Percentiles rank a stretch among this genome's conserved stretches.
Evolutionary conservation across 805 yeast species (phyloP).

Genomic region (Ogataea angusta): DNA sequence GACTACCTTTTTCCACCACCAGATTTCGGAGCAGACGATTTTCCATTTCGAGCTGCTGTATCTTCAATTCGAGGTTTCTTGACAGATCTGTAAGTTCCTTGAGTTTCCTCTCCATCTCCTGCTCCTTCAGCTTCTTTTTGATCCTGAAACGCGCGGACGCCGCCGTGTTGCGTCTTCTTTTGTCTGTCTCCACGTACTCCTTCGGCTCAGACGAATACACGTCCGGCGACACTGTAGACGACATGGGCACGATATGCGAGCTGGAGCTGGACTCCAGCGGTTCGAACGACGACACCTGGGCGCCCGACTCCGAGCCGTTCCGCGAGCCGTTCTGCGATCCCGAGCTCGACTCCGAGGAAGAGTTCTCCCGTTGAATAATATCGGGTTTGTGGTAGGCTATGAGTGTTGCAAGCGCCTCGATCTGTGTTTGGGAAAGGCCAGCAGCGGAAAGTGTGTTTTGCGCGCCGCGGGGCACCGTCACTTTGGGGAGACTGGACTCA

Average conservation of each 20-base stretch:
- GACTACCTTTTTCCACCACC: constrained; percentile 75
- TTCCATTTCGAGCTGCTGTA: constrained; percentile 90
- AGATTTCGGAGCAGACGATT: constrained; percentile 78
- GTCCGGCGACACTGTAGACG: constrained; percentile 11
- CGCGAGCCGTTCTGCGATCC: neutral
- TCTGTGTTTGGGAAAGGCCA: constrained; percentile 66
- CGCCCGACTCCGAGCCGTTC: neutral
- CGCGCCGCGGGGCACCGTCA: constrained; percentile 73
- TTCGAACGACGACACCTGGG: constrained; percentile 2
- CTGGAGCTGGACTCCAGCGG: constrained; percentile 2
- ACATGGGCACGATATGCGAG: constrained; percentile 7
- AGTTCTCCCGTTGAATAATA: constrained; percentile 8
- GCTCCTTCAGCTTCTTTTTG: constrained; percentile 89
- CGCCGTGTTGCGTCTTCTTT: constrained; percentile 84
- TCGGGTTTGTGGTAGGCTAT: constrained; percentile 59
- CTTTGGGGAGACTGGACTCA: constrained; percentile 41
- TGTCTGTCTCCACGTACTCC: constrained; percentile 49
- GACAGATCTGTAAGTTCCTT: constrained; percentile 71
- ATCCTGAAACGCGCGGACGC: constrained; percentile 93
- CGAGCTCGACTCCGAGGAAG: neutral
- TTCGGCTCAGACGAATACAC: constrained; percentile 4
- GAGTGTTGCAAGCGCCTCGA: constrained; percentile 68
- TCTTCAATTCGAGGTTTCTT: constrained; percentile 60
- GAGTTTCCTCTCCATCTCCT: constrained; percentile 78
- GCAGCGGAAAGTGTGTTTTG: constrained; percentile 58